Evolutionary conservation across 2,329 filamentous ascomycete species (phyloP).

Genomic region (Fusarium circinatum): DNA sequence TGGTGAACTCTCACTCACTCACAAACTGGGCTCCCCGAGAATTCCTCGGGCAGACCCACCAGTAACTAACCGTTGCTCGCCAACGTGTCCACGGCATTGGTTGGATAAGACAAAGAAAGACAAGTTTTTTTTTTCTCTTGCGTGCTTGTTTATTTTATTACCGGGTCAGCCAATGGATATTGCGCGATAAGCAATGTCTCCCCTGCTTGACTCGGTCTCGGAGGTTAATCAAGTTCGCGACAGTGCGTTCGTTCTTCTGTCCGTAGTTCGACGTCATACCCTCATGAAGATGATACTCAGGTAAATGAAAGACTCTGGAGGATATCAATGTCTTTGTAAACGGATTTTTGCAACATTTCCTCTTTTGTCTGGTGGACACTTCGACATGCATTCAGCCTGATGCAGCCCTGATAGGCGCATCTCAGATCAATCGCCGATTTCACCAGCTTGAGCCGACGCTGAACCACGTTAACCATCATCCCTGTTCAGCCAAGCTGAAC

Average conservation of each 20-base stretch:
- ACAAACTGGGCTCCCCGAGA: constrained; percentile 24
- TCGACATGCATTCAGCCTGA: not conserved
- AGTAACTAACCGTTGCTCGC: constrained; percentile 37
- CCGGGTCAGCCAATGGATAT: constrained; percentile 25
- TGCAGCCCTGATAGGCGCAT: constrained; percentile 26
- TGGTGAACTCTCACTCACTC: constrained; percentile 1
- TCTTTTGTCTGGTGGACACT: not conserved
- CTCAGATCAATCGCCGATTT: constrained; percentile 41
- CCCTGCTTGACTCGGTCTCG: constrained; percentile 14
- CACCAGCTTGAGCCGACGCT: not conserved
- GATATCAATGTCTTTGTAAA: too few relatives aligned
- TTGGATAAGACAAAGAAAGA: constrained; percentile 17
- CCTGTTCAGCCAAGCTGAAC: not conserved
- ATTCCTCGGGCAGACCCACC: constrained; percentile 43
- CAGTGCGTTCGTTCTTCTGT: not conserved
- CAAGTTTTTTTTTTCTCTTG: constrained; percentile 24
- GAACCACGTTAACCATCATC: not conserved
- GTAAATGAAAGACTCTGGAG: not conserved
- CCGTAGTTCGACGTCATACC: constrained; percentile 16
- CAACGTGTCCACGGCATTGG: constrained; percentile 42
- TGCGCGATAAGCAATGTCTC: constrained; percentile 25
- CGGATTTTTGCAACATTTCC: fast-evolving
- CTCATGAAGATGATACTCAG: not conserved
- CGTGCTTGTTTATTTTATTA: constrained; percentile 23
- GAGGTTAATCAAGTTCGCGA: constrained; percentile 9